Conservation (phyloP, 176 grass and related monocot species). For the Musa troglodytarum region DNA sequence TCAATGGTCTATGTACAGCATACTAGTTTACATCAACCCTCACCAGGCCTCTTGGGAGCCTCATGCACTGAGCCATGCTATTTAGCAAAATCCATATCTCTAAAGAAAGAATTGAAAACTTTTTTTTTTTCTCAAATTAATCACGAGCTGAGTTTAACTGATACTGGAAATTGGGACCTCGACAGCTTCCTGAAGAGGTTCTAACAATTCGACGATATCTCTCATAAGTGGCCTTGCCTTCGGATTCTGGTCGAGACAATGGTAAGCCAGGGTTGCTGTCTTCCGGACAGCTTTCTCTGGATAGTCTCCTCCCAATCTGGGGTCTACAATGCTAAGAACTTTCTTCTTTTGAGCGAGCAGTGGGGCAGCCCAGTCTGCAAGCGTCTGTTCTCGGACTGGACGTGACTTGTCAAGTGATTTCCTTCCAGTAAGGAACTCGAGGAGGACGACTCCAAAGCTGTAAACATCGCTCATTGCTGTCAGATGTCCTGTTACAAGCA, state of each 20-base stretch:
- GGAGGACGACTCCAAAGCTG: slow-evolving; percentile 38
- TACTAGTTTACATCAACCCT: neutral
- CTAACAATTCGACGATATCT: slow-evolving; percentile 39
- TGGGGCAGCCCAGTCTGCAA: slow-evolving; percentile 34
- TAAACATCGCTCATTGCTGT: slow-evolving; percentile 56
- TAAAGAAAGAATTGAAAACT: neutral
- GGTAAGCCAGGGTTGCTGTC: slow-evolving; percentile 32
- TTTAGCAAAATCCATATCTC: neutral
- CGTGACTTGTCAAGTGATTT: slow-evolving; percentile 42
- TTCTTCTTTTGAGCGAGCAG: slow-evolving; percentile 35
- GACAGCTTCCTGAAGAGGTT: slow-evolving; percentile 30
- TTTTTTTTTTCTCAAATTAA: neutral
- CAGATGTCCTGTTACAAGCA: slow-evolving; percentile 28
- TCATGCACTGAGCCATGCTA: neutral
- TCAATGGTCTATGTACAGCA: neutral
- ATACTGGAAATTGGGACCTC: neutral
- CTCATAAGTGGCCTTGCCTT: slow-evolving; percentile 47
- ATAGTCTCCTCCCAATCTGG: slow-evolving; percentile 27
- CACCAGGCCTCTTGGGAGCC: neutral
- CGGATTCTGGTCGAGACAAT: slow-evolving; percentile 39
- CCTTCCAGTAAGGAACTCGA: slow-evolving; percentile 39
- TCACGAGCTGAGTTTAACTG: slow-evolving; percentile 1
- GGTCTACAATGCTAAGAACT: slow-evolving; percentile 31
- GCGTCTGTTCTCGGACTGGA: slow-evolving; percentile 34
- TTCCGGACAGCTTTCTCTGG: slow-evolving; percentile 34